phyloP scores from a whole-genome alignment of 2,329 filamentous ascomycete species.

The Pseudocercospora cruenta region DNA sequence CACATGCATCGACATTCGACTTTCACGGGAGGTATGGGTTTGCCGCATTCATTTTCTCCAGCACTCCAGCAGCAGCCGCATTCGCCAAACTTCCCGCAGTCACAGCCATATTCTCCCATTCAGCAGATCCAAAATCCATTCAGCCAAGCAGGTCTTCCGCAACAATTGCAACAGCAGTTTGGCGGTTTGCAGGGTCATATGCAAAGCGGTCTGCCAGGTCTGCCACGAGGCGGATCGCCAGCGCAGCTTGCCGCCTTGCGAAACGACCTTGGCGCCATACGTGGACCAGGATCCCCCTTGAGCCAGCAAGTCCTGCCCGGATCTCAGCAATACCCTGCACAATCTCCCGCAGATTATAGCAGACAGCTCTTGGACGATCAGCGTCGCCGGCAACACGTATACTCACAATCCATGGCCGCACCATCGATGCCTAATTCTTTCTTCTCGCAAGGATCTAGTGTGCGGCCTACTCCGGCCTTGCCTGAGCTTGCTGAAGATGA shows the following conservation, averaged over 20 bases:
- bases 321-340: slow-evolving; percentile 27
- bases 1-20: slow-evolving; percentile 74
- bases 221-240: slow-evolving; percentile 50
- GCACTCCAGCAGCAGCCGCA: slow-evolving; percentile 58
- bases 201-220: slow-evolving; percentile 31
- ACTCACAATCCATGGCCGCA: slow-evolving; percentile 37
- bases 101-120: slow-evolving; percentile 2
- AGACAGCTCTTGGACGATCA: slow-evolving; percentile 52
- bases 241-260: slow-evolving; percentile 43
- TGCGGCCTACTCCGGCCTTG: slow-evolving; percentile 54
- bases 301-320: slow-evolving; percentile 39
- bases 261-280: slow-evolving; percentile 33
- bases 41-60: slow-evolving; percentile 43
- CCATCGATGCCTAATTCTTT: slow-evolving; percentile 30
- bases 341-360: slow-evolving; percentile 36
- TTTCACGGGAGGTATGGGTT: slow-evolving; percentile 69
- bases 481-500: slow-evolving; percentile 76
- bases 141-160: slow-evolving; percentile 11
- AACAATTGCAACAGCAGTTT: slow-evolving; percentile 27
- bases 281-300: slow-evolving; percentile 64
- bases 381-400: slow-evolving; percentile 51
- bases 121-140: slow-evolving; percentile 8
- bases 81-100: slow-evolving; percentile 9
- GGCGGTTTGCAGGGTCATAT: slow-evolving; percentile 5
- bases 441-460: slow-evolving; percentile 41